Evolutionary conservation across 495 filamentous ascomycete genomes (phyloP), one percentile per base, ranked within the genome.

Genomic region (Aeminium ludgeri): DNA sequence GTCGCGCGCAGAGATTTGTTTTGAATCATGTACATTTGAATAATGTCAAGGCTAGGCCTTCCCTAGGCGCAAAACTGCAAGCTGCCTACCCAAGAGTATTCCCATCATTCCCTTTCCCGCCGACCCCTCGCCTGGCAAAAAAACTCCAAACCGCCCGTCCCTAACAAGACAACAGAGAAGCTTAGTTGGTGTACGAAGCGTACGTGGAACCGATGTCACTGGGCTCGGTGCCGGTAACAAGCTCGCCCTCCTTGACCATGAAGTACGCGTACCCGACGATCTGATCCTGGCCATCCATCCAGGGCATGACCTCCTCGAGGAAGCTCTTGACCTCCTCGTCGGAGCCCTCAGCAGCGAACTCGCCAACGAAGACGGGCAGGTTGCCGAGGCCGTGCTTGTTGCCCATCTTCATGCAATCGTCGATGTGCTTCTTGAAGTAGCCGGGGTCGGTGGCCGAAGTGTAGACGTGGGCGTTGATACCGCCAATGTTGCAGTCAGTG

Each of bases 231-330:
- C 54, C 58, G 20, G 38, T 44, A 25, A 72, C 54, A 44, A 81
- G 53, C 40, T 53, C 53, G 40, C 66, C 69, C n/a, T 65, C 52
- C 34, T 41, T 46, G 11, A 65, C 76, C 71, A 78, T 78, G 65
- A 86, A 94, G 68, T 85, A 92, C 2, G 80, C 62, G 62, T 91
- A 92, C 25, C 77, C 65, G 55, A 76, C 66, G 35, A 92, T 73
- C 34, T 58, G 72, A 29, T 60, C n/a, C 47, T 78, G 64, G 38
- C 45, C 54, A 53, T 94, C 85, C 44, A 94, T 53, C 64, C 69
- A 77, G 11, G 73, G 61, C 18, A 82, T 48, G 28, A 80, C 69
- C 6, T 66, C 51, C 31, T 56, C 28, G 42, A 82, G 58, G 66
- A 84, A 83, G 6, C 55, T 43, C 20, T 63, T 60, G 30, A 73